These are phyloP conservation scores for Pseudoperonospora humuli DNA, from an alignment of 352 stramenopile genomes.

Conservation along the genomic window DNA sequence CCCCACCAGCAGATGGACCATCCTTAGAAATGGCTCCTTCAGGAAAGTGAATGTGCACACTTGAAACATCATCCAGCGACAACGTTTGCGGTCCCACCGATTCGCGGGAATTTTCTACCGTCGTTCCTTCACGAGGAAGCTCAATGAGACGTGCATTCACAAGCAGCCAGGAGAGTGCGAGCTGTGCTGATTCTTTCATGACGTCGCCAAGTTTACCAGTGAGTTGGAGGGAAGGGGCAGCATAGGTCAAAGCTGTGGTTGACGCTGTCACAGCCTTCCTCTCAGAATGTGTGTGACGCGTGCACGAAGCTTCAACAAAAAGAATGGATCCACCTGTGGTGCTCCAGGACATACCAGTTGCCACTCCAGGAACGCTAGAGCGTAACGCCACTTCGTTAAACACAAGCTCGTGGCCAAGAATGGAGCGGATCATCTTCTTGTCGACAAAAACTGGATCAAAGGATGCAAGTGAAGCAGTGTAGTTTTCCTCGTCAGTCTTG, in stretches of 20 bases:
- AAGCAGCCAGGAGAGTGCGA: constrained; percentile 79
- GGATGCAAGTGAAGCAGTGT: constrained; percentile 8
- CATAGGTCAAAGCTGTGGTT: constrained; percentile 11
- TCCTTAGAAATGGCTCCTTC: constrained; percentile 88
- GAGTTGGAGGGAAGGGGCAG: constrained; percentile 41
- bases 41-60: constrained; percentile 86
- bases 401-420: constrained; percentile 59
- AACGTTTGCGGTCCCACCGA: constrained; percentile 17
- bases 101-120: constrained; percentile 2
- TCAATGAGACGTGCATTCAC: constrained; percentile 53
- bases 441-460: constrained; percentile 42
- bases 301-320: constrained; percentile 82
- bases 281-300: constrained; percentile 22
- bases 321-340: constrained; percentile 70
- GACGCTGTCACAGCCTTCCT: constrained; percentile 7
- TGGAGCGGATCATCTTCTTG: constrained; percentile 41
- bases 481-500: constrained; percentile 8
- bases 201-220: constrained; percentile 78
- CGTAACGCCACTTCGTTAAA: constrained; percentile 72
- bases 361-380: constrained; percentile 54
- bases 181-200: constrained; percentile 85
- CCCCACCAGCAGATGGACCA: constrained; percentile 77
- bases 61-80: constrained; percentile 48
- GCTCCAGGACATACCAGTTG: constrained; percentile 83
- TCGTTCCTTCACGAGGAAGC: constrained; percentile 17